Evolutionary conservation across 2,329 filamentous ascomycete species (phyloP).

Genomic region (Ceratocystis diversiconidia): DNA sequence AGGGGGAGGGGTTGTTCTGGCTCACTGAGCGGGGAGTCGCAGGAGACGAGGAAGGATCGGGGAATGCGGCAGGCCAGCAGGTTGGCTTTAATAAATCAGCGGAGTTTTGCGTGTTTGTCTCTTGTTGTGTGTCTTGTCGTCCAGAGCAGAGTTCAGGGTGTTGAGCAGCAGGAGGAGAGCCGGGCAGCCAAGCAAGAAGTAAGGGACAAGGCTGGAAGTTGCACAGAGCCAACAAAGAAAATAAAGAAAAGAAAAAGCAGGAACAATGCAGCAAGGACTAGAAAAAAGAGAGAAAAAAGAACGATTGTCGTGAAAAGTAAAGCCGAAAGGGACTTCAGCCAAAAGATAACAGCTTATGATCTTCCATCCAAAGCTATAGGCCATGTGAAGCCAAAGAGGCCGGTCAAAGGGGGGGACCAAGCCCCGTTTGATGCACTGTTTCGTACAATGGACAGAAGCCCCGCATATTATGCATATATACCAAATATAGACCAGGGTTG

Average conservation of each 20-base stretch:
- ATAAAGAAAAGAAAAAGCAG: not conserved
- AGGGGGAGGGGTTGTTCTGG: not conserved
- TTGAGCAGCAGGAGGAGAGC: not conserved
- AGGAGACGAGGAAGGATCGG: not conserved
- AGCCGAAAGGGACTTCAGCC: not conserved
- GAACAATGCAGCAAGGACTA: not conserved
- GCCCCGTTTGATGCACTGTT: constrained; percentile 5
- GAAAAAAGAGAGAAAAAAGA: not conserved
- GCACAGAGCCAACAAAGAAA: not conserved
- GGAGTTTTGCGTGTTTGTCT: not conserved
- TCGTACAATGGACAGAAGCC: not conserved
- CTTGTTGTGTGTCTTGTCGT: not conserved
- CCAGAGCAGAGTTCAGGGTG: not conserved
- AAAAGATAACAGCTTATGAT: not conserved
- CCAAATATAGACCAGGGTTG: not conserved
- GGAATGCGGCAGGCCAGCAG: not conserved
- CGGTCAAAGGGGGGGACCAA: not conserved
- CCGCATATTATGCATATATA: constrained; percentile 1
- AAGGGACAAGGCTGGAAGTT: not conserved
- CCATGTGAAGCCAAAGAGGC: not conserved
- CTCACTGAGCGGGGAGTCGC: not conserved
- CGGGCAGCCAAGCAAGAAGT: not conserved
- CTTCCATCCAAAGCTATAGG: not conserved
- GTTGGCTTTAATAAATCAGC: not conserved
- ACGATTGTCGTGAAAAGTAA: not conserved